phyloP scores from a whole-genome alignment of 2,329 filamentous ascomycete species.

The Clonostachys byssicola region DNA sequence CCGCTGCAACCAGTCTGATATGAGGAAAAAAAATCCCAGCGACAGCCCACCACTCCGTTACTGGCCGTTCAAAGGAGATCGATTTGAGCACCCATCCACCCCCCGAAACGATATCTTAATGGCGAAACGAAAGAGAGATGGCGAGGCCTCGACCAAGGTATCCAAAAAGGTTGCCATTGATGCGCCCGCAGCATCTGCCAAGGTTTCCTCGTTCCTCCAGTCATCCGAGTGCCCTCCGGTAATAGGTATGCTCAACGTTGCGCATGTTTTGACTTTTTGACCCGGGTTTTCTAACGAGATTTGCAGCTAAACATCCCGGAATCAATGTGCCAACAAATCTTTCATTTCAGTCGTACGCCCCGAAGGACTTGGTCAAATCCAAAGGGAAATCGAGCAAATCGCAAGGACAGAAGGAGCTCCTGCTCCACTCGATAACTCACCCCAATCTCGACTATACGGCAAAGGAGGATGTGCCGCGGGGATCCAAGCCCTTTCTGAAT shows the following conservation, averaged over 20 bases:
- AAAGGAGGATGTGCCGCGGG: conserved; percentile 35
- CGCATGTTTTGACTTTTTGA: too few species aligned
- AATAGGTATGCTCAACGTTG: conserved; percentile 35
- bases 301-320: conserved; percentile 26
- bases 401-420: conserved; percentile 38
- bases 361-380: conserved; percentile 18
- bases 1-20: neutral
- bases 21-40: conserved; percentile 16
- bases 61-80: neutral
- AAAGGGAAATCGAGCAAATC: conserved; percentile 30
- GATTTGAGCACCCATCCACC: neutral
- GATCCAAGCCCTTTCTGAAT: conserved; percentile 37
- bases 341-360: conserved; percentile 45
- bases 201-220: conserved; percentile 39
- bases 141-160: conserved; percentile 30
- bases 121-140: conserved; percentile 48
- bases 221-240: conserved; percentile 45
- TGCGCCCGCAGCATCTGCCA: conserved; percentile 29
- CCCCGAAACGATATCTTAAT: neutral
- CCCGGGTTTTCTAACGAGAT: too few species aligned
- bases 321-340: conserved; percentile 25
- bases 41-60: conserved; percentile 12
- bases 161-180: conserved; percentile 51
- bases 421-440: conserved; percentile 55
- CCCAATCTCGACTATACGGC: conserved; percentile 56